Evolutionary conservation across 345 rosid species (phyloP).

Genomic region (Sapria himalayana): DNA sequence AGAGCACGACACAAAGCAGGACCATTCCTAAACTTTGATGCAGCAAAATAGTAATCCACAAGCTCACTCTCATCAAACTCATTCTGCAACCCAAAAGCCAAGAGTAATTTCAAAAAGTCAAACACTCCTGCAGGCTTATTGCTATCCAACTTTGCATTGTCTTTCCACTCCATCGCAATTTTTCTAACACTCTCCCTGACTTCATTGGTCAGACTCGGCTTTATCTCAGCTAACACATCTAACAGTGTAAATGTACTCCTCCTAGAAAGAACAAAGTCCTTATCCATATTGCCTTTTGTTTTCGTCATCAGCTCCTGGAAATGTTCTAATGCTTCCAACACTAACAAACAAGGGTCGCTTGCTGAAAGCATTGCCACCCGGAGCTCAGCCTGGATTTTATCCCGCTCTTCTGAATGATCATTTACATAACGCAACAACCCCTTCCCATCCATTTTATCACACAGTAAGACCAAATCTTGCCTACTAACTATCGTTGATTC

Average conservation of each 20-base stretch:
- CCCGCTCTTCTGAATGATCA: constrained; percentile 16
- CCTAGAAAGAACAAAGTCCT: constrained; percentile 14
- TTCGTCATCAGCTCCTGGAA: constrained; percentile 8
- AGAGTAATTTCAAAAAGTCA: constrained; percentile 35
- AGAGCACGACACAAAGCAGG: constrained; percentile 25
- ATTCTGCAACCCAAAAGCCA: constrained; percentile 23
- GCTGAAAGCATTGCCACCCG: constrained; percentile 17
- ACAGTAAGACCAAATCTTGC: too few species aligned
- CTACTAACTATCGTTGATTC: too few species aligned
- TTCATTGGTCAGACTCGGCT: constrained; percentile 11
- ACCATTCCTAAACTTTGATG: constrained; percentile 24
- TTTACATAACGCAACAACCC: constrained; percentile 31
- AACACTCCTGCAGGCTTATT: constrained; percentile 16
- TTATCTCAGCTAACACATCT: constrained; percentile 25
- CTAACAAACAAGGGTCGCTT: constrained; percentile 27
- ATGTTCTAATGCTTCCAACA: constrained; percentile 46
- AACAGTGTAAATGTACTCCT: constrained; percentile 26
- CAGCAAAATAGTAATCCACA: constrained; percentile 15
- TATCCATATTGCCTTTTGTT: constrained; percentile 8
- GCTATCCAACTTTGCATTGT: constrained; percentile 13
- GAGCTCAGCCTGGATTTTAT: constrained; percentile 19
- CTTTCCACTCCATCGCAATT: constrained; percentile 42
- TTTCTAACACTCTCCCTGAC: constrained; percentile 36
- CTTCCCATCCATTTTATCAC: constrained; percentile 40
- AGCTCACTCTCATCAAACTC: constrained; percentile 25